Evolutionary conservation across 495 filamentous ascomycete species (phyloP).

Genomic region (Staphylotrichum tortipilum): DNA sequence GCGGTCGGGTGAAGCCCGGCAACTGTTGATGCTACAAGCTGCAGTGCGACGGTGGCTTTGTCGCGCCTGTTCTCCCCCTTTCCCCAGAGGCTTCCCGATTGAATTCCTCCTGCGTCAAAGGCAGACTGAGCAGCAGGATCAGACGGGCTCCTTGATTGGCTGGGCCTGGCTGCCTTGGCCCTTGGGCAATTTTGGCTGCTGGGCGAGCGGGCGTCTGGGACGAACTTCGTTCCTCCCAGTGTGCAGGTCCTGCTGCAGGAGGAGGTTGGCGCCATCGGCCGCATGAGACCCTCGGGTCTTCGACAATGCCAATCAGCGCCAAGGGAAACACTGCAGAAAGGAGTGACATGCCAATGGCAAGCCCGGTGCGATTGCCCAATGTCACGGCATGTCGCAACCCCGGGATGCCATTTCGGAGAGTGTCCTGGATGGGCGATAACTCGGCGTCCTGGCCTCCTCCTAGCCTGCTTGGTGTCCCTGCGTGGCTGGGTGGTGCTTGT

Average conservation of each 20-base stretch:
- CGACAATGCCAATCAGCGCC: constrained; percentile 1
- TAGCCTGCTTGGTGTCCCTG: background rate
- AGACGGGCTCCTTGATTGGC: constrained; percentile 17
- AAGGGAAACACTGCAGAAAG: background rate
- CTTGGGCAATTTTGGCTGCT: constrained; percentile 6
- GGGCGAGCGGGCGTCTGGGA: constrained; percentile 1
- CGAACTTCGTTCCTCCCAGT: background rate
- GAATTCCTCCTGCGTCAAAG: constrained; percentile 7
- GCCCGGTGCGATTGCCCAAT: constrained; percentile 4
- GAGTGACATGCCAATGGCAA: background rate
- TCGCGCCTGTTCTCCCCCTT: too few species aligned
- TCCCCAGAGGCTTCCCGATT: constrained; percentile 1
- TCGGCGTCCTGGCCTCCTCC: too few species aligned
- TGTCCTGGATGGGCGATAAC: too few species aligned
- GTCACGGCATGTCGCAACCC: background rate
- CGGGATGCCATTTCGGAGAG: constrained; percentile 7
- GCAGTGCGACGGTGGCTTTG: constrained; percentile 11
- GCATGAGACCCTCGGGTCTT: background rate
- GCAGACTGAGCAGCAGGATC: constrained; percentile 13
- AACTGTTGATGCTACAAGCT: constrained; percentile 11
- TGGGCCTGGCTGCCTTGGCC: constrained; percentile 18
- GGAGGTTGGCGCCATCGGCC: background rate
- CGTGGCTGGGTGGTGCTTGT: background rate
- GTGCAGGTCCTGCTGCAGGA: constrained; percentile 7
- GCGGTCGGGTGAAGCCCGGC: constrained; percentile 7